Conservation (phyloP, 2,329 filamentous ascomycete genomes). For the Neofusicoccum cordaticola region DNA sequence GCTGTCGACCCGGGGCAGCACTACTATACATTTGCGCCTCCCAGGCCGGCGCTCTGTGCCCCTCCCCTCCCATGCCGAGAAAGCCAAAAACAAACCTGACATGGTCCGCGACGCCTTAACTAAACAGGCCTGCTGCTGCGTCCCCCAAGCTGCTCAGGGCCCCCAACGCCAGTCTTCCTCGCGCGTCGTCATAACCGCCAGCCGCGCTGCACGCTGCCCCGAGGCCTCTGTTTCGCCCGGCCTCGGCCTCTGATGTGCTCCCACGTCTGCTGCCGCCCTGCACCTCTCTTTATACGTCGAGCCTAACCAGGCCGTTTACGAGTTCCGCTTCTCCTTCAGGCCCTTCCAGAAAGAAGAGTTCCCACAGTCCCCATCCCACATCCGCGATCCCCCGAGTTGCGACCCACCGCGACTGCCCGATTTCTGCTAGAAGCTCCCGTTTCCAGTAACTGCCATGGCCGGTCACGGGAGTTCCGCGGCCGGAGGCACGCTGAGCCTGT, state of each 20-base stretch:
- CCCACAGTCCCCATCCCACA: slow-evolving; percentile 2
- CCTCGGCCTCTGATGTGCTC: neutral
- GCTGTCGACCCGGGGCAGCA: neutral
- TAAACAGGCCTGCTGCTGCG: neutral
- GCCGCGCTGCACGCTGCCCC: too few relatives aligned
- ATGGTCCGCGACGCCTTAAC: slow-evolving; percentile 7
- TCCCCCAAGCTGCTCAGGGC: neutral
- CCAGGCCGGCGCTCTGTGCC: neutral
- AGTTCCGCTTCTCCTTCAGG: neutral
- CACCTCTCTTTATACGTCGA: neutral
- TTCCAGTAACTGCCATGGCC: slow-evolving; percentile 1
- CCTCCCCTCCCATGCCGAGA: neutral
- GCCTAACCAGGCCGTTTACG: neutral
- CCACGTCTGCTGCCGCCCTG: neutral
- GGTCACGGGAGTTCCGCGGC: neutral
- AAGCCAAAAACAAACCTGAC: slow-evolving; percentile 4
- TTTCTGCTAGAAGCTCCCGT: neutral
- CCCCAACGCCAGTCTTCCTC: neutral
- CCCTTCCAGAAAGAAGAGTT: neutral
- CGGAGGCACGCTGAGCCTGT: slow-evolving; percentile 8
- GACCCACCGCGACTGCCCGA: slow-evolving; percentile 9
- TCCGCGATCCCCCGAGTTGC: slow-evolving; percentile 8
- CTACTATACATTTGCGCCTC: neutral
- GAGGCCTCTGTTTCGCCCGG: neutral
- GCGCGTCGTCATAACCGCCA: neutral